Evolutionary conservation across 2,329 filamentous ascomycete species (phyloP).

Genomic region (Botrytis galanthina): DNA sequence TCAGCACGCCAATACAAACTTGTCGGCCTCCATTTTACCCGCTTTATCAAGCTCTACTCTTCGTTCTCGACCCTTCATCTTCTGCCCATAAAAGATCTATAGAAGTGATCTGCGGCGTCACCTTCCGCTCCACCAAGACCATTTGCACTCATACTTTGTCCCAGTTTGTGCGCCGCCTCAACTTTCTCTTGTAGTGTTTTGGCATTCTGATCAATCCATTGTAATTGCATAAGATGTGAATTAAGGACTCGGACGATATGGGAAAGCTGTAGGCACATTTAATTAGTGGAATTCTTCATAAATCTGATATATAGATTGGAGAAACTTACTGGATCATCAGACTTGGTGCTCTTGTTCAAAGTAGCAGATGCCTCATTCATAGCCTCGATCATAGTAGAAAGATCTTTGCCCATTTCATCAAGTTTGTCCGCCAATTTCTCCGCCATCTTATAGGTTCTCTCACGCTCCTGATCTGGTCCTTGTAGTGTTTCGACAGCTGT

Average conservation of each 20-base stretch:
- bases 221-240: conserved; percentile 84
- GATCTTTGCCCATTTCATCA: conserved; percentile 89
- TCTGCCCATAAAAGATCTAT: conserved; percentile 79
- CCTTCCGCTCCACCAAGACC: conserved; percentile 60
- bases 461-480: conserved; percentile 91
- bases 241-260: conserved; percentile 96
- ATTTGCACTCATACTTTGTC: conserved; percentile 55
- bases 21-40: neutral
- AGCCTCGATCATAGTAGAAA: conserved; percentile 96
- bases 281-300: conserved; percentile 22
- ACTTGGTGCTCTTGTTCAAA: conserved; percentile 83
- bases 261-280: conserved; percentile 60
- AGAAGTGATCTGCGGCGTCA: conserved; percentile 84
- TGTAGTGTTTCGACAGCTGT: conserved; percentile 77
- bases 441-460: conserved; percentile 92
- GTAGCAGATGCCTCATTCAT: conserved; percentile 92
- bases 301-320: neutral
- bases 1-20: neutral
- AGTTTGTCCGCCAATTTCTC: conserved; percentile 89
- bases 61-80: conserved; percentile 40
- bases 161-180: conserved; percentile 74
- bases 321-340: conserved; percentile 75
- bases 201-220: conserved; percentile 88
- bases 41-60: neutral
- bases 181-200: conserved; percentile 81